Conservation (phyloP, 2,329 filamentous ascomycete species). For the Colletotrichum sp. region DNA sequence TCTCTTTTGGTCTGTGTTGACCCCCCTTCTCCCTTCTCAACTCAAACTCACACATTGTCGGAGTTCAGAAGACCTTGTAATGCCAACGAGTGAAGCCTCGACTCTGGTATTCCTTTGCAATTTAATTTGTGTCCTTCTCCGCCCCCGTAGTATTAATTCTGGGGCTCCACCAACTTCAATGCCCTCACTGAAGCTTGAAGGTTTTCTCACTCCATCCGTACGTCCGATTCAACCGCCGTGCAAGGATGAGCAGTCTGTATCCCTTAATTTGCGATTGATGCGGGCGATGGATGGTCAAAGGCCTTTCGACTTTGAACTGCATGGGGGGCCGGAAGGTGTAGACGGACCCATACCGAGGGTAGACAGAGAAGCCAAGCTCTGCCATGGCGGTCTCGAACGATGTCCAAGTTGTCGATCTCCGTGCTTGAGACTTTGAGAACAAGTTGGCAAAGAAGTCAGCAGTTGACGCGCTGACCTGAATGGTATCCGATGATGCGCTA, state of each 20-base stretch:
- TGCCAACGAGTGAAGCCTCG: background rate
- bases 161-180: background rate
- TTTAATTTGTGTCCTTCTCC: background rate
- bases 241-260: slow-evolving; percentile 29
- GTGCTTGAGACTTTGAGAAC: slow-evolving; percentile 34
- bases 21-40: background rate
- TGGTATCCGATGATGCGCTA: background rate
- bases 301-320: slow-evolving; percentile 22
- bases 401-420: slow-evolving; percentile 37
- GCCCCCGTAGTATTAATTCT: background rate
- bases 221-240: slow-evolving; percentile 33
- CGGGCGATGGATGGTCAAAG: background rate
- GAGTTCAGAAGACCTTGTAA: background rate
- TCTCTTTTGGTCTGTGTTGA: background rate
- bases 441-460: slow-evolving; percentile 42
- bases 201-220: slow-evolving; percentile 41
- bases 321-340: slow-evolving; percentile 42
- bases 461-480: slow-evolving; percentile 43
- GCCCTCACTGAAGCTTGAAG: slow-evolving; percentile 24
- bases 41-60: background rate
- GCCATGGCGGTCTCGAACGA: slow-evolving; percentile 46
- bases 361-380: slow-evolving; percentile 45
- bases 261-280: slow-evolving; percentile 38
- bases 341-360: slow-evolving; percentile 45
- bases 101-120: background rate